These are phyloP conservation scores for Sporobolomyces phaffii DNA, from an alignment of 768 basidiomycete genomes.

Conservation along the genomic window DNA sequence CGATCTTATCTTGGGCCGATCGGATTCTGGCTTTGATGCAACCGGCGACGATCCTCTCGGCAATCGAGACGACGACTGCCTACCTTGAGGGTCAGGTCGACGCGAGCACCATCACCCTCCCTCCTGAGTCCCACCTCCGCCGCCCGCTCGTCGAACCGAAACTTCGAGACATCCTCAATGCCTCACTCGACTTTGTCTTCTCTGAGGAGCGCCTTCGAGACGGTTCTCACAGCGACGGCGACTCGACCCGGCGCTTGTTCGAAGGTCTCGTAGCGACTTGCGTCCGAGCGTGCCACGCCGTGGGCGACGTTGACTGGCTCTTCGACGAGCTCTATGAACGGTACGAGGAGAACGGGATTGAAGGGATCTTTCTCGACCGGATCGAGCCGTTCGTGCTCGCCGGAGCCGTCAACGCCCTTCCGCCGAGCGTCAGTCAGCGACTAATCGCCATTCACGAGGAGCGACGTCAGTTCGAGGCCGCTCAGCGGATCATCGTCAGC, in stretches of 20 bases:
- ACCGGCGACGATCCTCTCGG: constrained; percentile 77
- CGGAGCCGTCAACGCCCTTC: constrained; percentile 64
- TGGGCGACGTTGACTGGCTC: constrained; percentile 74
- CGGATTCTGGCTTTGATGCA: constrained; percentile 75
- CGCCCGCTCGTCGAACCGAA: constrained; percentile 65
- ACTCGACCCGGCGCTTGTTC: constrained; percentile 70
- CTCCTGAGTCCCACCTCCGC: constrained; percentile 58
- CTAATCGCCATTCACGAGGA: constrained; percentile 72
- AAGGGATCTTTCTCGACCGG: constrained; percentile 71
- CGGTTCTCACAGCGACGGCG: constrained; percentile 66
- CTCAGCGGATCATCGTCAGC: constrained; percentile 90
- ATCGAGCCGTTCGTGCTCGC: constrained; percentile 76
- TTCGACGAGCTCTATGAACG: constrained; percentile 90
- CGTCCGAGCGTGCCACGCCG: constrained; percentile 69
- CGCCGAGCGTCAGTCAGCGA: constrained; percentile 80
- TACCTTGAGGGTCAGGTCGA: constrained; percentile 64
- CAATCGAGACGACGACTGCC: constrained; percentile 74
- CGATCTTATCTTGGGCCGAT: constrained; percentile 90
- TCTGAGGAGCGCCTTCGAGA: constrained; percentile 92
- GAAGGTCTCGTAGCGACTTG: constrained; percentile 75
- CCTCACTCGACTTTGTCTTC: constrained; percentile 83
- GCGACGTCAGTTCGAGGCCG: constrained; percentile 62
- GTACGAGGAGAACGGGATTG: constrained; percentile 77
- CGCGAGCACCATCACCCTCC: constrained; percentile 79
- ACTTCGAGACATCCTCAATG: constrained; percentile 73